phyloP scores from a whole-genome alignment of 2,329 filamentous ascomycete genomes.

The Xylaria sp. region DNA sequence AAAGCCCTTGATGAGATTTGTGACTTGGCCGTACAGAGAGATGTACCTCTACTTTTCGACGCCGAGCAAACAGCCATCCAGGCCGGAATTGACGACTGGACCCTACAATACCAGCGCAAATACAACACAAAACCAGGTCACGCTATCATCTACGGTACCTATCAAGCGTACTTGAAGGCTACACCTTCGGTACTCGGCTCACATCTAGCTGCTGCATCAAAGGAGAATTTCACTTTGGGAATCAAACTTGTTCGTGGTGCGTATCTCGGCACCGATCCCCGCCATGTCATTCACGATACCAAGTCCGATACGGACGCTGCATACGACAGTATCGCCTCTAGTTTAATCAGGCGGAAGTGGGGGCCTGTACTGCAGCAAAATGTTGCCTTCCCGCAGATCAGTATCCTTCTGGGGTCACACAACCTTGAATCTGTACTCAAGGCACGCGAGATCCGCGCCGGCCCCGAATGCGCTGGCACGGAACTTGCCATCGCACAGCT shows the following conservation, averaged over 20 bases:
- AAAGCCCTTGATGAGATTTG: constrained; percentile 80
- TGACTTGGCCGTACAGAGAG: constrained; percentile 73
- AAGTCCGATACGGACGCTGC: constrained; percentile 76
- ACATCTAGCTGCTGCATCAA: constrained; percentile 69
- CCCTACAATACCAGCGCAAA: constrained; percentile 77
- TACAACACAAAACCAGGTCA: constrained; percentile 73
- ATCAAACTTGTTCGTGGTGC: constrained; percentile 82
- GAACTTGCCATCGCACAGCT: constrained; percentile 79
- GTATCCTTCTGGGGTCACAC: constrained; percentile 83
- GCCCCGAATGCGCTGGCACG: constrained; percentile 53
- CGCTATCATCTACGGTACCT: constrained; percentile 82
- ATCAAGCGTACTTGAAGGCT: constrained; percentile 80
- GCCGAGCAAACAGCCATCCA: constrained; percentile 86
- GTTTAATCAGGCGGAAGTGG: constrained; percentile 74
- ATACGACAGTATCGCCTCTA: constrained; percentile 78
- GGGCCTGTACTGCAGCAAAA: constrained; percentile 61
- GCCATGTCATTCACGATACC: constrained; percentile 76
- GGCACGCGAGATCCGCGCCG: constrained; percentile 63
- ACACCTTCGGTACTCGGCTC: constrained; percentile 65
- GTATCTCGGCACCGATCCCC: constrained; percentile 76
- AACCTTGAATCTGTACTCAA: constrained; percentile 77
- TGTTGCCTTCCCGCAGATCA: constrained; percentile 64
- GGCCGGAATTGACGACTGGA: constrained; percentile 83
- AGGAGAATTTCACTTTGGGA: constrained; percentile 73
- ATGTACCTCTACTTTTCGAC: constrained; percentile 82